These are phyloP conservation scores for Pyrenophora teres DNA, from an alignment of 2,329 filamentous ascomycete genomes.

Conservation along the genomic window DNA sequence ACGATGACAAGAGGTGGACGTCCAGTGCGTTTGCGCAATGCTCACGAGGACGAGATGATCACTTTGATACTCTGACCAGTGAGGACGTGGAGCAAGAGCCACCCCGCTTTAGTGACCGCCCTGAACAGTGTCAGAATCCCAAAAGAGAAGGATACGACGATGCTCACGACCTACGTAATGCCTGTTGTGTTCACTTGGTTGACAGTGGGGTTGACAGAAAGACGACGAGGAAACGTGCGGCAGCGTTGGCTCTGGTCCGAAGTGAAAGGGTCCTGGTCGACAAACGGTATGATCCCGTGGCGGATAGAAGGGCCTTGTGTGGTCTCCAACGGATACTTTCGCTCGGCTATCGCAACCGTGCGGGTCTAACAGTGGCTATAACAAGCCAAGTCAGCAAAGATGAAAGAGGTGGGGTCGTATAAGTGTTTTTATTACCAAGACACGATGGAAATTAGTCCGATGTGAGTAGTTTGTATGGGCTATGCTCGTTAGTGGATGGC, in stretches of 20 bases:
- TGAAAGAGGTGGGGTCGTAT: slow-evolving; percentile 3
- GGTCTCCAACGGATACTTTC: slow-evolving; percentile 27
- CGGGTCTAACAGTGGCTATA: slow-evolving; percentile 21
- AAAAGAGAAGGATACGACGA: background rate
- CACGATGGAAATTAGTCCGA: background rate
- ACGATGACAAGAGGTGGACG: slow-evolving; percentile 24
- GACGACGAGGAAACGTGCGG: slow-evolving; percentile 14
- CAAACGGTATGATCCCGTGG: slow-evolving; percentile 34
- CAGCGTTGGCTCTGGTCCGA: slow-evolving; percentile 16
- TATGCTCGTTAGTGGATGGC: background rate
- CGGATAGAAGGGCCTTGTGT: slow-evolving; percentile 26
- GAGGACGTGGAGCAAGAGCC: slow-evolving; percentile 14
- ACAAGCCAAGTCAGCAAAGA: slow-evolving; percentile 26
- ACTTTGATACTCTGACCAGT: slow-evolving; percentile 29
- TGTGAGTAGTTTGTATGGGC: background rate
- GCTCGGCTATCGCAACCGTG: slow-evolving; percentile 23
- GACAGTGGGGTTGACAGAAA: slow-evolving; percentile 1
- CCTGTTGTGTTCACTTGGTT: background rate
- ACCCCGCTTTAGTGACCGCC: background rate
- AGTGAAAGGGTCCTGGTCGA: slow-evolving; percentile 20
- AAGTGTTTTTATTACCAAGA: background rate
- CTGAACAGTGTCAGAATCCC: slow-evolving; percentile 13
- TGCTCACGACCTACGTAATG: slow-evolving; percentile 20
- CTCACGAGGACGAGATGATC: slow-evolving; percentile 35
- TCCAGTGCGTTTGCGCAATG: slow-evolving; percentile 36